A percentile compares a stretch with the other conserved stretches of the same genome.
Conservation (phyloP, 2,329 filamentous ascomycete species). For the Exophiala viscosa region DNA sequence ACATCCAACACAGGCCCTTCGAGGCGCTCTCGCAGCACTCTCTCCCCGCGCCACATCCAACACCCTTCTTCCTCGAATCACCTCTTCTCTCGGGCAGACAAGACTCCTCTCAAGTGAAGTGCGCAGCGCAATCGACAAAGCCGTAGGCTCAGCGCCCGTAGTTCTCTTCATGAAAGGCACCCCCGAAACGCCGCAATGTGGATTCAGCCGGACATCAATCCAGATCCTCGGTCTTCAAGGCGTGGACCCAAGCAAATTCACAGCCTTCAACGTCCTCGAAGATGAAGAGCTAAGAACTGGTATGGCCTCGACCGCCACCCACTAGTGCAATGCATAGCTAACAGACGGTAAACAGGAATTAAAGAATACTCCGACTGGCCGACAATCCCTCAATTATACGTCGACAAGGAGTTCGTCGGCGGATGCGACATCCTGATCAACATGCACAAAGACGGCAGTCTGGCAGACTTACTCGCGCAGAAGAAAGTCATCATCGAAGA, state of each 20-base stretch:
- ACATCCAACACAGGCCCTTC: slow-evolving; percentile 18
- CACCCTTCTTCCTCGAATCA: slow-evolving; percentile 32
- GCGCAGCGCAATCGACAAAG: slow-evolving; percentile 80
- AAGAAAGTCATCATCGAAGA: slow-evolving; percentile 76
- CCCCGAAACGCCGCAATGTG: slow-evolving; percentile 91
- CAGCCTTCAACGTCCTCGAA: slow-evolving; percentile 96
- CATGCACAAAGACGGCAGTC: slow-evolving; percentile 94
- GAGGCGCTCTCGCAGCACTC: slow-evolving; percentile 22
- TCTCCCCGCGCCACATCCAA: slow-evolving; percentile 29
- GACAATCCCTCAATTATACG: slow-evolving; percentile 93
- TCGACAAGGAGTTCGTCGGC: slow-evolving; percentile 92
- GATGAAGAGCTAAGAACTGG: slow-evolving; percentile 80
- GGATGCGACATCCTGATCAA: slow-evolving; percentile 96
- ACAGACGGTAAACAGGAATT: slow-evolving; percentile 60
- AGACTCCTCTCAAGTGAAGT: slow-evolving; percentile 76
- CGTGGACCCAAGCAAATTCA: slow-evolving; percentile 91
- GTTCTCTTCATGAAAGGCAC: slow-evolving; percentile 99
- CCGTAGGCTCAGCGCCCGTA: slow-evolving; percentile 80
- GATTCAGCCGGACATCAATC: slow-evolving; percentile 91
- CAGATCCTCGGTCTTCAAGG: slow-evolving; percentile 94
- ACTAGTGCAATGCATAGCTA: background rate
- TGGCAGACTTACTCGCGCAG: slow-evolving; percentile 87
- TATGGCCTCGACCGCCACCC: slow-evolving; percentile 40
- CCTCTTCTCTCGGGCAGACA: slow-evolving; percentile 21
- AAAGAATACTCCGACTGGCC: slow-evolving; percentile 99